Evolutionary conservation across 768 basidiomycete species (phyloP).

Genomic region (Phlegmacium glaucopus): DNA sequence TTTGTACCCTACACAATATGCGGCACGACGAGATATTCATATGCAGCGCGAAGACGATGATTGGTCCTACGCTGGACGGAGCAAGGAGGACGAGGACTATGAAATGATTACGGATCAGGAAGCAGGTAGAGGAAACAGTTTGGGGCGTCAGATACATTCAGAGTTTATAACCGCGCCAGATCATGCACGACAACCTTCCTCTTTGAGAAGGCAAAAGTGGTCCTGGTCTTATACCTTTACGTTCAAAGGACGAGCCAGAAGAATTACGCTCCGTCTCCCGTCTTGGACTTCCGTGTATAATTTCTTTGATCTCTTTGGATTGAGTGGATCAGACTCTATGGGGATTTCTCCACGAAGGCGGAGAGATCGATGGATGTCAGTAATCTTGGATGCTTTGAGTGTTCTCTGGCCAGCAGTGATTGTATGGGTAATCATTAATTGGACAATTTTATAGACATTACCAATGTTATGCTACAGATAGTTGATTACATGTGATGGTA

Average conservation of each 20-base stretch:
- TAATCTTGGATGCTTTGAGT: constrained; percentile 32
- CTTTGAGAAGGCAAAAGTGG: constrained; percentile 18
- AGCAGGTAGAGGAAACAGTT: constrained; percentile 7
- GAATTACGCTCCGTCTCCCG: constrained; percentile 47
- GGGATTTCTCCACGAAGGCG: constrained; percentile 1
- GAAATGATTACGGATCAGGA: constrained; percentile 8
- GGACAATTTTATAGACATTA: constrained; percentile 28
- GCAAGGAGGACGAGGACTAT: constrained; percentile 7
- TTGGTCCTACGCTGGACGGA: constrained; percentile 29
- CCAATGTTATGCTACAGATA: background rate
- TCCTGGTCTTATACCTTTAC: constrained; percentile 54
- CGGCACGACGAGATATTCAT: constrained; percentile 32
- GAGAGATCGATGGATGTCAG: constrained; percentile 7
- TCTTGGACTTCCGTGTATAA: constrained; percentile 17
- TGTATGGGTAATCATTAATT: constrained; percentile 35
- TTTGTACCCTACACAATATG: constrained; percentile 50
- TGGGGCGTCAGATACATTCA: constrained; percentile 11
- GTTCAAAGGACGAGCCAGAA: constrained; percentile 50
- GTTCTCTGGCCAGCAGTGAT: constrained; percentile 35
- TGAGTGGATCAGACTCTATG: background rate
- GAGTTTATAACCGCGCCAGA: constrained; percentile 38
- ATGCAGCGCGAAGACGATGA: constrained; percentile 31
- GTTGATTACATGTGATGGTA: background rate
- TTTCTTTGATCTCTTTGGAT: constrained; percentile 19
- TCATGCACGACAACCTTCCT: constrained; percentile 14